Evolutionary conservation across 1,139 yeast species (phyloP).

Genomic region (Kluyveromyces sp.): DNA sequence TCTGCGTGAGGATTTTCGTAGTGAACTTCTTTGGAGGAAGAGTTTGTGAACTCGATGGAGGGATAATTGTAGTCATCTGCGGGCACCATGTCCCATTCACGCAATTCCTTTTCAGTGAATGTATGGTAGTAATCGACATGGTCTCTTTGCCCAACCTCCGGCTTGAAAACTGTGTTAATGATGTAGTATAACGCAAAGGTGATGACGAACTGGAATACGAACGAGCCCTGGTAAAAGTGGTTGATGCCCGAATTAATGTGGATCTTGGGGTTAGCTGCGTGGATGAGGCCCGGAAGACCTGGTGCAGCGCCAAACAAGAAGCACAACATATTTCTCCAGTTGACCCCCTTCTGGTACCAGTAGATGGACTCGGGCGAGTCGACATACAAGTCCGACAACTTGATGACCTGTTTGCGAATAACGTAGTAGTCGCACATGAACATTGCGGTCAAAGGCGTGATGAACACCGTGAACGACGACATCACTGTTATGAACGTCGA

Average conservation of each 20-base stretch:
- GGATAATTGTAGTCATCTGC: background rate
- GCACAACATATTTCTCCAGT: conserved; percentile 22
- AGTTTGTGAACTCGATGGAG: background rate
- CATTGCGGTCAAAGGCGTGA: conserved; percentile 32
- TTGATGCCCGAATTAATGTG: conserved; percentile 13
- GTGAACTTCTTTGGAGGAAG: background rate
- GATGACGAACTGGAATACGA: conserved; percentile 11
- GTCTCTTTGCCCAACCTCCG: conserved; percentile 30
- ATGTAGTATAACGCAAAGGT: conserved; percentile 4
- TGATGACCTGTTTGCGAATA: conserved; percentile 25
- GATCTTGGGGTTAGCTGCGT: conserved; percentile 20
- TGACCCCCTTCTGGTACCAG: conserved; percentile 28
- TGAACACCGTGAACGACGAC: conserved; percentile 31
- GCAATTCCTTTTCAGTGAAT: conserved; percentile 24
- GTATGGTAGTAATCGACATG: conserved; percentile 32
- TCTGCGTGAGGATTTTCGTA: background rate
- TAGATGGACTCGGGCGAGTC: conserved; percentile 25
- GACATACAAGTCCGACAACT: conserved; percentile 29
- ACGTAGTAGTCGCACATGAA: conserved; percentile 30
- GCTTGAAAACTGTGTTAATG: conserved; percentile 4
- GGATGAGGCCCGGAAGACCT: conserved; percentile 27
- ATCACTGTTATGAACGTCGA: conserved; percentile 32
- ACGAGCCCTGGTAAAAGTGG: conserved; percentile 20
- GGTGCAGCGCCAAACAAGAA: conserved; percentile 18
- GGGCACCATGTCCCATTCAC: background rate